Evolutionary conservation across 2,329 filamentous ascomycete species (phyloP).

Genomic region (Aspergillus pseudotamarii): DNA sequence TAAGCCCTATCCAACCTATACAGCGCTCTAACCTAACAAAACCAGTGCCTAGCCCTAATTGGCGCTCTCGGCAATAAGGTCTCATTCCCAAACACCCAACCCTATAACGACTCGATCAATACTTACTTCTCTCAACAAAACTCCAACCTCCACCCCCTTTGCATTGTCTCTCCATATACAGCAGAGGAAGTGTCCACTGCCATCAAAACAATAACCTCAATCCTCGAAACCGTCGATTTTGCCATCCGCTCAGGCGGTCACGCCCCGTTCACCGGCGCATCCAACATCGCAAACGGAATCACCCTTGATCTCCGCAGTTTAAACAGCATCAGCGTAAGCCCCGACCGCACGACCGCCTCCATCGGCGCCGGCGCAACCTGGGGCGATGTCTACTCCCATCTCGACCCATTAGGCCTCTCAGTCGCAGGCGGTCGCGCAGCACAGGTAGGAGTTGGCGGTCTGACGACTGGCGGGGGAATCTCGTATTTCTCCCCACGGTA

Average conservation of each 20-base stretch:
- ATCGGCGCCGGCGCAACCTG: constrained; percentile 18
- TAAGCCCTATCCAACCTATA: too few species aligned
- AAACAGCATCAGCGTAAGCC: background rate
- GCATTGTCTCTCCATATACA: constrained; percentile 24
- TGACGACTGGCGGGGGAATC: constrained; percentile 21
- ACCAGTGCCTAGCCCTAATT: background rate
- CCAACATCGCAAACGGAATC: background rate
- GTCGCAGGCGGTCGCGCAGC: constrained; percentile 27
- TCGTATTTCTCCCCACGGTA: constrained; percentile 19
- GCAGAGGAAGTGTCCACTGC: constrained; percentile 22
- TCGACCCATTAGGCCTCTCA: constrained; percentile 21
- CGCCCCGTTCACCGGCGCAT: background rate
- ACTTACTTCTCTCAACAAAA: constrained; percentile 21
- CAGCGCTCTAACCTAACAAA: background rate
- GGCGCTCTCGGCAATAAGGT: constrained; percentile 6
- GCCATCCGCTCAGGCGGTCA: background rate
- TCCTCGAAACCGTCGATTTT: background rate
- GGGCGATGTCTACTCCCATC: constrained; percentile 16
- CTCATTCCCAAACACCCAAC: constrained; percentile 7
- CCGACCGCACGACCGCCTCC: background rate
- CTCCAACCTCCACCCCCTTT: constrained; percentile 17
- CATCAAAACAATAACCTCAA: constrained; percentile 8
- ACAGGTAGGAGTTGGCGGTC: constrained; percentile 31
- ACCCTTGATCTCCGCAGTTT: background rate
- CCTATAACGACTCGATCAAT: constrained; percentile 10